Conservation (phyloP, 2,329 filamentous ascomycete species). For the Trichoderma breve region DNA sequence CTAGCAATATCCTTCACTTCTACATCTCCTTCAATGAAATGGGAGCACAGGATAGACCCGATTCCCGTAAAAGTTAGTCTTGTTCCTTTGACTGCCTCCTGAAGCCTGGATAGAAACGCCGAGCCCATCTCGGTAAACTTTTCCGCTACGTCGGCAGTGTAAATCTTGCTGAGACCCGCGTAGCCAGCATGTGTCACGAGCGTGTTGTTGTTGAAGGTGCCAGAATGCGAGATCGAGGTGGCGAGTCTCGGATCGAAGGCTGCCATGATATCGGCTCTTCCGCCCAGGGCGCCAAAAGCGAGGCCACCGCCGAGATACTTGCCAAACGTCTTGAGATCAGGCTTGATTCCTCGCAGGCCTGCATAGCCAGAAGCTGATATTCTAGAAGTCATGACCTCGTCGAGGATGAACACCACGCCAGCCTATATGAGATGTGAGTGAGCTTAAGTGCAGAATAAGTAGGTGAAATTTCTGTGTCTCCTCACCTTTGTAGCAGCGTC, state of each 20-base stretch:
- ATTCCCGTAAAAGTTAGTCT: constrained; percentile 39
- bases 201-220: constrained; percentile 67
- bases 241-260: constrained; percentile 50
- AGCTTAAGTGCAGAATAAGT: not conserved
- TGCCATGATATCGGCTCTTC: constrained; percentile 56
- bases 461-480: not conserved
- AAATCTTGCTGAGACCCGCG: constrained; percentile 37
- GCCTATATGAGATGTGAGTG: constrained; percentile 27
- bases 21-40: constrained; percentile 34
- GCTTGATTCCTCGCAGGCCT: constrained; percentile 42
- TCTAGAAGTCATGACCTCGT: constrained; percentile 70
- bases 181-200: constrained; percentile 58
- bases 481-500: constrained; percentile 41
- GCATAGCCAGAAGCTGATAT: constrained; percentile 51
- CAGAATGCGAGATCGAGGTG: constrained; percentile 51
- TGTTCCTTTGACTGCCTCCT: constrained; percentile 34
- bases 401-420: constrained; percentile 62
- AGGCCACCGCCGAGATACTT: constrained; percentile 68
- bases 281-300: constrained; percentile 66
- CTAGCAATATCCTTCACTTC: constrained; percentile 28
- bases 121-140: constrained; percentile 35
- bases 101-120: constrained; percentile 31
- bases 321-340: constrained; percentile 63
- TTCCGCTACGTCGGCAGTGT: constrained; percentile 33
- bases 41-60: constrained; percentile 38